Percentiles rank a stretch among this genome's conserved stretches.
Evolutionary conservation across 257 asterid species (phyloP).

Genomic region (Rhazya stricta): DNA sequence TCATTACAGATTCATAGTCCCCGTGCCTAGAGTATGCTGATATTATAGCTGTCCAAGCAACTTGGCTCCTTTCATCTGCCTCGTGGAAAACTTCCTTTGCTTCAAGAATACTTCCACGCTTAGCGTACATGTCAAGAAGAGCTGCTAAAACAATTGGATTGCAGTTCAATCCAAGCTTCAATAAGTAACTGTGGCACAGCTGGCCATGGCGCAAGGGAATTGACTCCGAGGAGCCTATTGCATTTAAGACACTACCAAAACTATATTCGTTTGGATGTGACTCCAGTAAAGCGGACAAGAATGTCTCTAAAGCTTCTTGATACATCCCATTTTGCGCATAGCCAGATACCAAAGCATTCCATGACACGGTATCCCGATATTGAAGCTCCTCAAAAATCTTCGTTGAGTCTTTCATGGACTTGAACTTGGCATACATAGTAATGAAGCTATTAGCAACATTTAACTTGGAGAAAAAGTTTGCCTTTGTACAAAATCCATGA

Average conservation of each 20-base stretch:
- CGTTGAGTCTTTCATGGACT: conserved; percentile 38
- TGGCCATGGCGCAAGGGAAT: conserved; percentile 73
- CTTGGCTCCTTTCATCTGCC: conserved; percentile 45
- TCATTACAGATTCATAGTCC: conserved; percentile 64
- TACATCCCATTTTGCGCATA: conserved; percentile 65
- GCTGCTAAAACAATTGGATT: conserved; percentile 67
- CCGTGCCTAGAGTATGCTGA: conserved; percentile 89
- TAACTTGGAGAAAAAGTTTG: conserved; percentile 48
- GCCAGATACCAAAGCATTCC: conserved; percentile 82
- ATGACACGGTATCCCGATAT: conserved; percentile 53
- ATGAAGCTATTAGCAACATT: conserved; percentile 77
- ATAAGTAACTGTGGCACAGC: conserved; percentile 45
- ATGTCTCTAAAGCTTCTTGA: conserved; percentile 65
- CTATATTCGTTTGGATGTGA: conserved; percentile 68
- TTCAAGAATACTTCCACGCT: conserved; percentile 80
- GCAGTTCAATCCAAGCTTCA: conserved; percentile 50
- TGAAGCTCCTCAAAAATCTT: conserved; percentile 65
- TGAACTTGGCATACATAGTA: conserved; percentile 85
- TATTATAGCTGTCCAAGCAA: conserved; percentile 85
- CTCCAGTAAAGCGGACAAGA: conserved; percentile 41
- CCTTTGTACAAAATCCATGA: conserved; percentile 58
- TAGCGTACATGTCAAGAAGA: conserved; percentile 92
- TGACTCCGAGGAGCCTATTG: conserved; percentile 80
- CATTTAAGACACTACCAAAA: conserved; percentile 74
- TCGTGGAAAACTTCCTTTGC: conserved; percentile 58